These are phyloP conservation scores for Backusella westeae DNA, from an alignment of 192 early-diverging fungal species.

Conservation along the genomic window DNA sequence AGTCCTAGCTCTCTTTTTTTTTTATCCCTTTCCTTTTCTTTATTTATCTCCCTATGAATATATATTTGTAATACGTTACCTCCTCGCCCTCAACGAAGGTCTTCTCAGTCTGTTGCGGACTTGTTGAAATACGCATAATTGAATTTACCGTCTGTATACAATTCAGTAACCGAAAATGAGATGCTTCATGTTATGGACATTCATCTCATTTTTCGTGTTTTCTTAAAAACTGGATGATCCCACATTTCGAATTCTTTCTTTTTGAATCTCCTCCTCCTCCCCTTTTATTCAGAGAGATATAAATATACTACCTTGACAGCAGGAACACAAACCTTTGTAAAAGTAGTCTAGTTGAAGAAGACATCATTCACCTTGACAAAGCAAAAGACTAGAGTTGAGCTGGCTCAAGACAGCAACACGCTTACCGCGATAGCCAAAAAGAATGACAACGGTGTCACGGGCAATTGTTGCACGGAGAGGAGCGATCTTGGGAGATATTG, in stretches of 20 bases:
- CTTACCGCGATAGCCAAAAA: constrained; percentile 94
- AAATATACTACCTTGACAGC: constrained; percentile 44
- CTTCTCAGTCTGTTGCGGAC: constrained; percentile 52
- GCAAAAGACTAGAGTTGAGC: constrained; percentile 75
- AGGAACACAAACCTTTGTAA: constrained; percentile 93
- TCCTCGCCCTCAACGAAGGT: constrained; percentile 77
- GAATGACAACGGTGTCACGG: constrained; percentile 95
- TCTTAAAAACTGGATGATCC: background rate
- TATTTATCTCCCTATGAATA: background rate
- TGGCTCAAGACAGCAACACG: constrained; percentile 98
- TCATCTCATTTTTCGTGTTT: background rate
- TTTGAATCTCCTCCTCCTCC: background rate
- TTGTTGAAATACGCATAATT: constrained; percentile 90
- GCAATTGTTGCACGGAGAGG: constrained; percentile 89
- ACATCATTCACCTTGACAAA: constrained; percentile 97
- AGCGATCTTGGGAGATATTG: constrained; percentile 65
- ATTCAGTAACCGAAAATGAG: background rate
- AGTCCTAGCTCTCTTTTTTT: background rate
- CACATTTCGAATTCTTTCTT: background rate
- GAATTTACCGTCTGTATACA: constrained; percentile 60
- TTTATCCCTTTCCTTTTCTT: background rate
- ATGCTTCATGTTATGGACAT: background rate
- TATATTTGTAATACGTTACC: constrained; percentile 30
- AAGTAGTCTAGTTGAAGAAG: constrained; percentile 98
- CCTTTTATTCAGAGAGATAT: background rate